Evolutionary conservation across 2,329 filamentous ascomycete species (phyloP), one percentile per base, ranked within the genome.

Genomic region (Pseudogymnoascus sp.): DNA sequence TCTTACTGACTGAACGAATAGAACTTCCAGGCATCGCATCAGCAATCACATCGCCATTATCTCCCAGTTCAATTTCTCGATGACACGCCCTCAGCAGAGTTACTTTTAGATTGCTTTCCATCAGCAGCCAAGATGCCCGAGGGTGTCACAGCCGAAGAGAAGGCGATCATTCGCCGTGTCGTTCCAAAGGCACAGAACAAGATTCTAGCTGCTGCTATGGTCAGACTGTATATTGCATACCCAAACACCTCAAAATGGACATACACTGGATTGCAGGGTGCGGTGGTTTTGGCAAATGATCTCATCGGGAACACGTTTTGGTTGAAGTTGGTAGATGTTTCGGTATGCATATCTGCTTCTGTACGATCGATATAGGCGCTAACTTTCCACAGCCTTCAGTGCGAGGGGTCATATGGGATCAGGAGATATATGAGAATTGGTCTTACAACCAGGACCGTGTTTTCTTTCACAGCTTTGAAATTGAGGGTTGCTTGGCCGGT

Each of bases 381-480:
- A 66, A 71, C 61, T 60, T 56, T 44, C 14, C 36, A 53, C 73
- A 93, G 88, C 83, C 91, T 64, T 81, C 88, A 60, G 88, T 86
- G 73, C 85, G 89, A 73, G 93, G 93, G 64, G 92, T 97, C 60
- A 89, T 97, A 71, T 97, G 91, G 91, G 93, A 96, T 72, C 93
- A 97, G 78, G 95, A 99, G 77, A 91, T 99, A 71, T 99, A 96
- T 78, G 93, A 99, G 70, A 87, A 87, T 60, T 97, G 96, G 82
- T 82, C 83, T 67, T 99, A 97, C 81, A 96, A 97, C 77, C 93
- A 97, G 73, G 95, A 99, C 75, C 88, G 95, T 66, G 93, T 91
- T 65, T 99, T 97, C 78, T 99, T 99, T 78, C 93, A 97, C 77
- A 92, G 91, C 5, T 99, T 99, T 74, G 95, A 99, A 78, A 84